Percentiles rank a stretch among this genome's conserved stretches.
Conservation (phyloP, 1,284 basidiomycete genomes). For the Marasmius tenuissimus region DNA sequence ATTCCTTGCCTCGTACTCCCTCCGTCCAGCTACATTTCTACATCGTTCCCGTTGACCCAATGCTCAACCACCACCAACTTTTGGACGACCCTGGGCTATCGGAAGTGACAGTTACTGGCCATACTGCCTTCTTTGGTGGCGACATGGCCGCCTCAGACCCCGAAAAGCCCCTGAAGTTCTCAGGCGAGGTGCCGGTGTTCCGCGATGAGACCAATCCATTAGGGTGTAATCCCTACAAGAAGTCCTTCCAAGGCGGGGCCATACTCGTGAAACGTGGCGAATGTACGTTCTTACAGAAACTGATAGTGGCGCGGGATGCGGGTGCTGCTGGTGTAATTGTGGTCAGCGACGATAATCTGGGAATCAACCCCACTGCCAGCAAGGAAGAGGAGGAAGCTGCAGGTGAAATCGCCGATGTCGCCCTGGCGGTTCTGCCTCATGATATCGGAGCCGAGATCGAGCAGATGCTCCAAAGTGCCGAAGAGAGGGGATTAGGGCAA, state of each 20-base stretch:
- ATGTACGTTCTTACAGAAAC: constrained; percentile 84
- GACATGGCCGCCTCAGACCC: constrained; percentile 40
- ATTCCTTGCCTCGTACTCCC: constrained; percentile 30
- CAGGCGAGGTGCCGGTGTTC: constrained; percentile 51
- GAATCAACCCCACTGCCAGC: constrained; percentile 70
- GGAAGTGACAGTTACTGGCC: constrained; percentile 54
- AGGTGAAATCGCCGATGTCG: constrained; percentile 58
- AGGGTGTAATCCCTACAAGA: constrained; percentile 61
- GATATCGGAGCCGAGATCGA: constrained; percentile 50
- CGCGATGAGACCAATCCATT: constrained; percentile 48
- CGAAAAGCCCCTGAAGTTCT: constrained; percentile 43
- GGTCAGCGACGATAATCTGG: constrained; percentile 56
- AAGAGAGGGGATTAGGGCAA: constrained; percentile 44
- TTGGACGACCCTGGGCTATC: constrained; percentile 30
- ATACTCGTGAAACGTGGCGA: constrained; percentile 66
- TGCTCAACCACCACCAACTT: constrained; percentile 33
- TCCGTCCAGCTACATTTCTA: constrained; percentile 63
- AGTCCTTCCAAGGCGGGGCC: constrained; percentile 47
- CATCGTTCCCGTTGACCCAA: constrained; percentile 47
- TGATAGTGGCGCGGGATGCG: constrained; percentile 59
- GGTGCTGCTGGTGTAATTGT: constrained; percentile 78
- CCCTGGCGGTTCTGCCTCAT: constrained; percentile 58
- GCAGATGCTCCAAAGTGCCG: constrained; percentile 54
- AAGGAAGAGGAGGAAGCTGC: constrained; percentile 53
- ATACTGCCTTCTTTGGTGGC: constrained; percentile 72